Evolutionary conservation across 345 rosid species (phyloP), one percentile per base, ranked within the genome.

Genomic region (Hibiscus tridactylites): DNA sequence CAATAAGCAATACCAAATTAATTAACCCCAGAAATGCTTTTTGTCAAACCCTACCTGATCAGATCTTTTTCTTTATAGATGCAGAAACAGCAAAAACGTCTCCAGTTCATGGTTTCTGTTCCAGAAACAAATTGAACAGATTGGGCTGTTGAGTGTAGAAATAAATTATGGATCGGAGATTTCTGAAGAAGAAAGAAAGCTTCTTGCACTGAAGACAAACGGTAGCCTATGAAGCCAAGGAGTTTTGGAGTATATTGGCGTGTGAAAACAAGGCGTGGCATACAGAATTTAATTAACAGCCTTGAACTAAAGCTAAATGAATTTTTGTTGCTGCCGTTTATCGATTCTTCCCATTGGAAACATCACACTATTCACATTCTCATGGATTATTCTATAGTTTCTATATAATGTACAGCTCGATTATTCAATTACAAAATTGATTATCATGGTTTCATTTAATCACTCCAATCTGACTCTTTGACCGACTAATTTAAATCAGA

Each of bases 181-280:
- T 49, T 70, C 74, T 61, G 76, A 54, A 70, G 35, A 46, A 17
- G 44, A 70, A 29, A 24, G 37, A 56, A 35, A 68, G 69, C 24
- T 19, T 37, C 8, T 53, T 28, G 58, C 3, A 72, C 68, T 50
- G 74, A 73, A 74, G 82, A 78, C 86, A 78, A 74, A 80, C 56
- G 12, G 71, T 21, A 69, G 78, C 81, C 11, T 78, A 39, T 19
- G 16, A 35, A 67, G 33, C 37, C 37, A 35, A 35, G 5, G 37
- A 4, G 37, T 35, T 35, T 35, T 35, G 37, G 37, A 35, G 37
- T 35, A 35, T 35, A 35, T 35, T 4, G 37, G 37, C 6, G 37
- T 35, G 37, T 35, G 37, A 35, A 35, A 70, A 17, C 57, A 74
- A 52, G 21, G 52, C 35, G 58, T 54, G 19, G 16, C 42, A 56